phyloP scores from a whole-genome alignment of 306 rosid species.

The Begonia masoniana region DNA sequence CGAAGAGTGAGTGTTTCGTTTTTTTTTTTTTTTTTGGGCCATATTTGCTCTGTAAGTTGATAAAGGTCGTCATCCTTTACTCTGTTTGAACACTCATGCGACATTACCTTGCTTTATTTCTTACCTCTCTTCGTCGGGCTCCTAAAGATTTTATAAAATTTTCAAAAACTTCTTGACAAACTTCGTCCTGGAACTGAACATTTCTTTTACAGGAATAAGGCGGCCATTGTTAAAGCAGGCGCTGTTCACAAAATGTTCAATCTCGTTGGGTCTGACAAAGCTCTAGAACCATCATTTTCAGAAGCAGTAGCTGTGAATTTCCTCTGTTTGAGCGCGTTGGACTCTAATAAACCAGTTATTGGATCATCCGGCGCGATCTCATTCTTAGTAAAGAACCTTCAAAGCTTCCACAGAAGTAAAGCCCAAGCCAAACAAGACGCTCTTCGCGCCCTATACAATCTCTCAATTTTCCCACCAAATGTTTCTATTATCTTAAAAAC shows the following conservation, averaged over 20 bases:
- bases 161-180: slow-evolving; percentile 6
- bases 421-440: slow-evolving; percentile 78
- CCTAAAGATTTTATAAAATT: not conserved
- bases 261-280: slow-evolving; percentile 45
- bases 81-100: too few species aligned
- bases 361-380: slow-evolving; percentile 94
- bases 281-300: slow-evolving; percentile 38
- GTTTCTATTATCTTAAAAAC: slow-evolving; percentile 57
- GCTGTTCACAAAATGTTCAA: slow-evolving; percentile 81
- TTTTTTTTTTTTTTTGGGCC: not conserved
- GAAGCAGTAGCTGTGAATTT: slow-evolving; percentile 87
- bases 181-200: not conserved
- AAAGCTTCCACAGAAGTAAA: slow-evolving; percentile 22
- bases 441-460: slow-evolving; percentile 81
- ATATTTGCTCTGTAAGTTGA: too few species aligned
- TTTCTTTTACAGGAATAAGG: slow-evolving; percentile 54
- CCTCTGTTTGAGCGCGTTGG: slow-evolving; percentile 89
- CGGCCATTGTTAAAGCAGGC: slow-evolving; percentile 82
- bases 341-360: slow-evolving; percentile 69
- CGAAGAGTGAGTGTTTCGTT: slow-evolving; percentile 51
- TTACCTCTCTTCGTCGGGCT: not conserved
- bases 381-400: slow-evolving; percentile 50
- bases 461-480: slow-evolving; percentile 53
- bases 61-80: too few species aligned
- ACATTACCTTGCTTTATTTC: too few species aligned